These are phyloP conservation scores for Claviceps digitariae DNA, from an alignment of 2,329 filamentous ascomycete genomes.

Conservation along the genomic window DNA sequence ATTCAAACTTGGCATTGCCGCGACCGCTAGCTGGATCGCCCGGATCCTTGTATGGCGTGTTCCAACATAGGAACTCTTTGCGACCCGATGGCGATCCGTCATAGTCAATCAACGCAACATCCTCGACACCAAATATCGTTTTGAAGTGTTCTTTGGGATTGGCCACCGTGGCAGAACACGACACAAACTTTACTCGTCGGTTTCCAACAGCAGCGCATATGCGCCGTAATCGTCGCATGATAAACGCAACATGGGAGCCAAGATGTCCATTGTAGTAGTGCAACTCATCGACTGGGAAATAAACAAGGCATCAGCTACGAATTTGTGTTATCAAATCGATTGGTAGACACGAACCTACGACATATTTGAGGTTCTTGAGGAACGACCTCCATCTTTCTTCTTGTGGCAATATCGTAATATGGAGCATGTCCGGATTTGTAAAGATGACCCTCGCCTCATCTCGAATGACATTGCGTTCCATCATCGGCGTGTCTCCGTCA, in stretches of 20 bases:
- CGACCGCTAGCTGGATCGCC: slow-evolving; percentile 75
- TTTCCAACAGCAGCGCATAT: slow-evolving; percentile 90
- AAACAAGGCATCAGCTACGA: neutral
- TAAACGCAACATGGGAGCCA: slow-evolving; percentile 84
- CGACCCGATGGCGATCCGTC: slow-evolving; percentile 82
- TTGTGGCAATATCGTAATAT: slow-evolving; percentile 83
- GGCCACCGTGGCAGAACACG: slow-evolving; percentile 90
- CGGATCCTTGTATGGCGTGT: slow-evolving; percentile 87
- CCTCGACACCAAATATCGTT: slow-evolving; percentile 78
- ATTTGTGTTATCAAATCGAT: neutral
- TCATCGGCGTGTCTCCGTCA: slow-evolving; percentile 85
- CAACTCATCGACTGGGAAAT: slow-evolving; percentile 55
- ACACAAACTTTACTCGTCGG: slow-evolving; percentile 72
- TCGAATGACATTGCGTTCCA: slow-evolving; percentile 62
- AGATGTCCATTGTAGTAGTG: slow-evolving; percentile 96
- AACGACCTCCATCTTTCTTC: slow-evolving; percentile 83
- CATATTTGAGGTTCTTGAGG: slow-evolving; percentile 76
- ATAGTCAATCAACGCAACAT: slow-evolving; percentile 72
- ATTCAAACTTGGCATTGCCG: slow-evolving; percentile 69
- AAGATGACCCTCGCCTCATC: slow-evolving; percentile 90
- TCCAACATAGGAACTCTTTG: slow-evolving; percentile 97
- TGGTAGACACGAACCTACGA: slow-evolving; percentile 45
- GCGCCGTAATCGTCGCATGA: slow-evolving; percentile 79
- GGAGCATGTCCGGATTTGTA: slow-evolving; percentile 96
- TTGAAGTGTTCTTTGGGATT: slow-evolving; percentile 88